Base-by-base conservation (phyloP, 768 basidiomycete species). In the Cubamyces lactineus region DNA sequence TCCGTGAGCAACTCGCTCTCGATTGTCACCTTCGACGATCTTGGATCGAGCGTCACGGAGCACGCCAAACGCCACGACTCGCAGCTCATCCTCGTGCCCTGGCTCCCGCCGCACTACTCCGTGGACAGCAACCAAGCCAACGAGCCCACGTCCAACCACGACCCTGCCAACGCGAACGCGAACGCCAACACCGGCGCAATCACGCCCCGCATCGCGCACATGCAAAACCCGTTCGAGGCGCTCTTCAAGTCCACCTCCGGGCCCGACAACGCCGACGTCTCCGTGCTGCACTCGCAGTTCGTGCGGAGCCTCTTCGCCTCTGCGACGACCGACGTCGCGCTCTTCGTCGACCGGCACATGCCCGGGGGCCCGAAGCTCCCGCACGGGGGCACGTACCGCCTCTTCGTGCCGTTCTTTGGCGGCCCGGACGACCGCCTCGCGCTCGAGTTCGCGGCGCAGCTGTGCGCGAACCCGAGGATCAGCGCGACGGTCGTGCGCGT, bases 391-490 rank as follows among this genome's bases (percentile, higher is more conserved):
- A 61, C 60, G 9, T 82, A 86, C 69, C 91, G 93, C 70, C 66
- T 98, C 15, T 91, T 94, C 75, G 69, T 97, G 13, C 91, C 94
- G 0, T 98, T 98, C 83, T 91, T 94, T 72, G 96, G 96, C 23
- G 96, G 96, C 0, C 90, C 94, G 0, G 96, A 98, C 72, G 96
- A 97, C 71, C 82, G 96, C 2, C 79, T 94, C 17, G 92, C 94
- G 0, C 76, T 98, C 39, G 86, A 90, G 30, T 86, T 98, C 66
- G 89, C 92, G 23, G 83, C 89, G 15, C 95, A 96, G 74, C 77
- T 97, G 28, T 96, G 92, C 72, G 77, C 82, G 60, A 89, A 88
- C 65, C 78, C 83, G 13, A 78, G 76, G 57, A 81, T 91, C 13
- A 83, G 77, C 9, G 96, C 93, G 12, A 94, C 91, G 0, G 85